phyloP scores from a whole-genome alignment of 2,329 filamentous ascomycete genomes.

The Lecanicillium sp. region DNA sequence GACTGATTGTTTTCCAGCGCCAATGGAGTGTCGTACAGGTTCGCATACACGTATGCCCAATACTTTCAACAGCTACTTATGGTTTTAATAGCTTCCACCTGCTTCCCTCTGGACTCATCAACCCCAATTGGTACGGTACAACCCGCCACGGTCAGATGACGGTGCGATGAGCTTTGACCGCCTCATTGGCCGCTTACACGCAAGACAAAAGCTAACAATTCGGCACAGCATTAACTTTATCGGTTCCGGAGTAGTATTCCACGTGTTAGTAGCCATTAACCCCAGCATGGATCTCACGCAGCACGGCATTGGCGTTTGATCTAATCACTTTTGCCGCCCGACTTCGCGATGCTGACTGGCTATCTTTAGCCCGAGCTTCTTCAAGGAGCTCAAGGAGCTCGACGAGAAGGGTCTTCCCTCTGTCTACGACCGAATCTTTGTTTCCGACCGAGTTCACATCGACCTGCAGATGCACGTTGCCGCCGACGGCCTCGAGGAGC shows the following conservation, averaged over 20 bases:
- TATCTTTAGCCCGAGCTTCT: conserved; percentile 26
- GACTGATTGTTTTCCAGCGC: conserved; percentile 11
- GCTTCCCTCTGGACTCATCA: conserved; percentile 63
- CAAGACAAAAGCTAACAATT: conserved; percentile 3
- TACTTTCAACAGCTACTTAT: conserved; percentile 13
- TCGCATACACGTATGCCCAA: conserved; percentile 8
- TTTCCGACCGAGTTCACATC: conserved; percentile 56
- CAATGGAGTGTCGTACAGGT: conserved; percentile 29
- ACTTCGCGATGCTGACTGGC: conserved; percentile 15
- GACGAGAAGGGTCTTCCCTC: conserved; percentile 28
- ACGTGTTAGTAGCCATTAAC: conserved; percentile 34
- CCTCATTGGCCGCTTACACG: no score
- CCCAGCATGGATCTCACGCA: no score
- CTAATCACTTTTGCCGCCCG: conserved; percentile 10
- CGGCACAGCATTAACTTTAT: conserved; percentile 57
- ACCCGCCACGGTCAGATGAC: conserved; percentile 2
- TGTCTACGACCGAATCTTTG: conserved; percentile 45
- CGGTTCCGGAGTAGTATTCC: conserved; percentile 61
- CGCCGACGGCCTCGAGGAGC: conserved; percentile 63
- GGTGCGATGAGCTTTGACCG: no score
- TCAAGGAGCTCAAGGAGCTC: conserved; percentile 32
- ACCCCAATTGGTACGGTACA: conserved; percentile 42
- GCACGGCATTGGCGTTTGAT: no score
- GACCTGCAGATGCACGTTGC: conserved; percentile 58
- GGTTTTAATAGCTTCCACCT: conserved; percentile 47